Conservation (phyloP, 257 asterid species). For the Solanum lycopersicoides region DNA sequence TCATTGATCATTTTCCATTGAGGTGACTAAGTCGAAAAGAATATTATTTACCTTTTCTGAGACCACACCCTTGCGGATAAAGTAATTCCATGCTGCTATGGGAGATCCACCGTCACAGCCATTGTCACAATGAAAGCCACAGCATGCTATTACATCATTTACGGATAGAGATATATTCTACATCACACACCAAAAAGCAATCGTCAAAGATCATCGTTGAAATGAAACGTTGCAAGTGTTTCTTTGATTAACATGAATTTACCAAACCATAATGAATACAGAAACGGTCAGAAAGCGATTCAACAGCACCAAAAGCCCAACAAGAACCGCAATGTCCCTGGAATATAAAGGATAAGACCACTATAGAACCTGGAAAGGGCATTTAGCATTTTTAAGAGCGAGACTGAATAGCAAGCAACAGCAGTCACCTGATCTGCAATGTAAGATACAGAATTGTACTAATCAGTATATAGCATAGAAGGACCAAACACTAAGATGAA, state of each 20-base stretch:
- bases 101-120: slow-evolving; percentile 98
- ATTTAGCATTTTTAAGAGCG: not conserved
- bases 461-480: not conserved
- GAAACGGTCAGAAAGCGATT: slow-evolving; percentile 84
- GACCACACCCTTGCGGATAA: slow-evolving; percentile 68
- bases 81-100: slow-evolving; percentile 76
- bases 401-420: not conserved
- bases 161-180: slow-evolving; percentile 82
- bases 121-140: slow-evolving; percentile 81
- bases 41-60: slow-evolving; percentile 54
- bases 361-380: not conserved
- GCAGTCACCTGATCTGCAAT: slow-evolving; percentile 64
- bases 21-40: not conserved
- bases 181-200: not conserved
- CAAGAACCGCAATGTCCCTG: slow-evolving; percentile 99
- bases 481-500: not conserved
- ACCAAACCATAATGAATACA: slow-evolving; percentile 67
- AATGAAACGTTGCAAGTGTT: not conserved
- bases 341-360: not conserved
- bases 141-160: slow-evolving; percentile 90
- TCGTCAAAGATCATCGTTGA: not conserved
- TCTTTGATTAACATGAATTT: not conserved
- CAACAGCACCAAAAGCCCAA: slow-evolving; percentile 97
- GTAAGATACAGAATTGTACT: slow-evolving; percentile 6
- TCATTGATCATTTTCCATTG: not conserved